Percentiles rank a stretch among this genome's conserved stretches.
These are phyloP conservation scores for Fomes fomentarius DNA, from an alignment of 1,284 basidiomycete species.

Conservation along the genomic window DNA sequence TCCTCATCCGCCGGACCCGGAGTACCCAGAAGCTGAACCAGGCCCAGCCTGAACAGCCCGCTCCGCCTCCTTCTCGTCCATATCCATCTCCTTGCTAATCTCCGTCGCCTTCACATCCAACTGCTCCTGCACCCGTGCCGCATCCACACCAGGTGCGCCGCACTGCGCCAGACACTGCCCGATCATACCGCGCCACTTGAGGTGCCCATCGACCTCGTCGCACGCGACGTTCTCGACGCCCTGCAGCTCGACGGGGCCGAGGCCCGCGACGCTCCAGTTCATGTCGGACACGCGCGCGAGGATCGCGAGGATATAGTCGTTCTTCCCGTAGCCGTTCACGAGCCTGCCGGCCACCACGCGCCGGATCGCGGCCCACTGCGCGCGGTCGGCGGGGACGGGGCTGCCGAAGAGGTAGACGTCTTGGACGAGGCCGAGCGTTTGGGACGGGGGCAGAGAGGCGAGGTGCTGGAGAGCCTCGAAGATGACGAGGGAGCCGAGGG, in stretches of 20 bases:
- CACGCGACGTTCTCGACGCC: conserved; percentile 75
- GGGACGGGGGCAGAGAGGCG: conserved; percentile 42
- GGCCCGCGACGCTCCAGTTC: conserved; percentile 71
- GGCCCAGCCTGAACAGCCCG: conserved; percentile 22
- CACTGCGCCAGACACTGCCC: conserved; percentile 47
- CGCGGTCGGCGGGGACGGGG: conserved; percentile 59
- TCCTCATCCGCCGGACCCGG: too few relatives aligned
- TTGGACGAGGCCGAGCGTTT: conserved; percentile 60
- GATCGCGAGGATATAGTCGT: conserved; percentile 78
- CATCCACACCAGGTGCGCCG: conserved; percentile 41
- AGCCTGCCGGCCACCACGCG: conserved; percentile 70
- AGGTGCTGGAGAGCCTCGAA: conserved; percentile 50
- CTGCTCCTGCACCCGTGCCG: conserved; percentile 40
- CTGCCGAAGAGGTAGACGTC: conserved; percentile 79
- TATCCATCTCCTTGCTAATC: conserved; percentile 28
- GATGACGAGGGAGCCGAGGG: conserved; percentile 57
- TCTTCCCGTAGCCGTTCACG: conserved; percentile 72
- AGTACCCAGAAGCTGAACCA: background rate
- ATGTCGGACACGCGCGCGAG: conserved; percentile 67
- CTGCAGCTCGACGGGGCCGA: conserved; percentile 63
- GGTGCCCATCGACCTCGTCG: conserved; percentile 54
- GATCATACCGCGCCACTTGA: conserved; percentile 56
- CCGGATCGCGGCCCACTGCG: conserved; percentile 65
- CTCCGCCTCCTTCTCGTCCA: conserved; percentile 27
- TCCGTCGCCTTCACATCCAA: conserved; percentile 27